A percentile compares a stretch with the other conserved stretches of the same genome.
These are phyloP conservation scores for Emericellopsis terricola DNA, from an alignment of 495 filamentous ascomycete genomes.

Conservation along the genomic window DNA sequence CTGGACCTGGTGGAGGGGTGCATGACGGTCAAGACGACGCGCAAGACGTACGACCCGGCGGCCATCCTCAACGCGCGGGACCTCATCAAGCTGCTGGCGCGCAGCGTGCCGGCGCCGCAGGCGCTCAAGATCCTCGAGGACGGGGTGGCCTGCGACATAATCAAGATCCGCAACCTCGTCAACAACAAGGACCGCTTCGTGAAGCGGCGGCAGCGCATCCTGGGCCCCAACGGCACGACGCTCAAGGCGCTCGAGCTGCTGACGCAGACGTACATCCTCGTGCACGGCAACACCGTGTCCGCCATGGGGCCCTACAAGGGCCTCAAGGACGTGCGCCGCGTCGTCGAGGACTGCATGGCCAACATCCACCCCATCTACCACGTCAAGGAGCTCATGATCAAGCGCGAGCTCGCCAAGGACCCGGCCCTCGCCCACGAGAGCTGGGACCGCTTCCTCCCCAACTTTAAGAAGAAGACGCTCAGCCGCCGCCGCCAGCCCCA, in stretches of 20 bases:
- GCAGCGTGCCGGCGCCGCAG: constrained; percentile 83
- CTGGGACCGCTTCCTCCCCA: constrained; percentile 91
- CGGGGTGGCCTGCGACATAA: constrained; percentile 73
- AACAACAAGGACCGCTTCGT: constrained; percentile 94
- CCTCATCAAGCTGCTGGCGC: constrained; percentile 78
- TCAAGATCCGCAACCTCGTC: constrained; percentile 79
- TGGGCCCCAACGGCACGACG: constrained; percentile 51
- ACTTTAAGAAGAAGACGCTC: constrained; percentile 93
- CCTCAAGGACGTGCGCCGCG: constrained; percentile 76
- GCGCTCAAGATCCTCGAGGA: constrained; percentile 91
- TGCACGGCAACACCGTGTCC: constrained; percentile 91
- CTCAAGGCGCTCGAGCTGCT: constrained; percentile 93
- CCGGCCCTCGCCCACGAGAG: constrained; percentile 70
- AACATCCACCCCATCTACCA: constrained; percentile 62
- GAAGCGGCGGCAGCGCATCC: constrained; percentile 66
- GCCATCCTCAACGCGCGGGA: constrained; percentile 89
- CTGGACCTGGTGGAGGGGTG: constrained; percentile 89
- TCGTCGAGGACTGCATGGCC: constrained; percentile 90
- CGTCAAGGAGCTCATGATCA: constrained; percentile 99
- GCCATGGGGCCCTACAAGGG: constrained; percentile 86
- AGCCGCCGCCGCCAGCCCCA: constrained; percentile 66
- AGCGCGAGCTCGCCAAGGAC: constrained; percentile 92
- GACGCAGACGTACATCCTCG: constrained; percentile 81
- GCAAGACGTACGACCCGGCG: constrained; percentile 84
- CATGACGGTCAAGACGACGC: constrained; percentile 89